These are phyloP conservation scores for Apiotrichum akiyoshidainum DNA, from an alignment of 1,284 basidiomycete genomes.

Conservation along the genomic window DNA sequence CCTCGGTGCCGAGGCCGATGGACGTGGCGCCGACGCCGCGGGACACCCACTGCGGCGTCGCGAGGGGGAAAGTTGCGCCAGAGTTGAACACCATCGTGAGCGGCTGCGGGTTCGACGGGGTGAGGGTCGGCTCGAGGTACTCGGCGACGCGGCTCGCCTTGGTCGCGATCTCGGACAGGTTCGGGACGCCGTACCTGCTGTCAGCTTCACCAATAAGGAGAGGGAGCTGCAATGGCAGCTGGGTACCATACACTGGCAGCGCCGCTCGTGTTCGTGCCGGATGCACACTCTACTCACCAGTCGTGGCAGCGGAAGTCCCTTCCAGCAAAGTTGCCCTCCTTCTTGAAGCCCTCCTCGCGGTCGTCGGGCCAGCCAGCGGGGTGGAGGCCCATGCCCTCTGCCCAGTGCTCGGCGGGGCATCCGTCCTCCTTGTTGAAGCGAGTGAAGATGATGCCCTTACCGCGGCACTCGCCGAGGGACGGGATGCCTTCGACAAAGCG, in stretches of 20 bases:
- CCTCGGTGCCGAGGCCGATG: conserved; percentile 69
- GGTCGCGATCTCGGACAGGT: conserved; percentile 72
- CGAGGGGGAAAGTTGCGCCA: conserved; percentile 74
- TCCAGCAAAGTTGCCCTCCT: conserved; percentile 52
- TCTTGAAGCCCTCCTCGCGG: conserved; percentile 64
- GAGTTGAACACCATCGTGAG: conserved; percentile 72
- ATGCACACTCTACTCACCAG: conserved; percentile 58
- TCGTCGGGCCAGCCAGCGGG: conserved; percentile 78
- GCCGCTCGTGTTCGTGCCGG: neutral
- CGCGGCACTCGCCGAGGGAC: conserved; percentile 71
- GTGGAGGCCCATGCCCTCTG: conserved; percentile 66
- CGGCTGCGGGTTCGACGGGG: conserved; percentile 11
- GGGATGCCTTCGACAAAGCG: conserved; percentile 75
- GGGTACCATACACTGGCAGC: no score
- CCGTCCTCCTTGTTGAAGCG: conserved; percentile 70
- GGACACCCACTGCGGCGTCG: conserved; percentile 68
- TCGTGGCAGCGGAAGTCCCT: conserved; percentile 64
- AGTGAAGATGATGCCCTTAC: conserved; percentile 75
- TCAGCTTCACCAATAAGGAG: neutral
- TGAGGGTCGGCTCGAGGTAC: conserved; percentile 24
- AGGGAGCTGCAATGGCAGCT: no score
- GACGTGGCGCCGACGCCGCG: conserved; percentile 75
- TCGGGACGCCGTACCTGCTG: conserved; percentile 68
- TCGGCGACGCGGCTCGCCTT: conserved; percentile 58
- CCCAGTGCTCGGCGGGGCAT: conserved; percentile 28